Evolutionary conservation across 129 eudicot species (phyloP), one percentile per base, ranked within the genome.

Genomic region (Centaurea solstitialis): DNA sequence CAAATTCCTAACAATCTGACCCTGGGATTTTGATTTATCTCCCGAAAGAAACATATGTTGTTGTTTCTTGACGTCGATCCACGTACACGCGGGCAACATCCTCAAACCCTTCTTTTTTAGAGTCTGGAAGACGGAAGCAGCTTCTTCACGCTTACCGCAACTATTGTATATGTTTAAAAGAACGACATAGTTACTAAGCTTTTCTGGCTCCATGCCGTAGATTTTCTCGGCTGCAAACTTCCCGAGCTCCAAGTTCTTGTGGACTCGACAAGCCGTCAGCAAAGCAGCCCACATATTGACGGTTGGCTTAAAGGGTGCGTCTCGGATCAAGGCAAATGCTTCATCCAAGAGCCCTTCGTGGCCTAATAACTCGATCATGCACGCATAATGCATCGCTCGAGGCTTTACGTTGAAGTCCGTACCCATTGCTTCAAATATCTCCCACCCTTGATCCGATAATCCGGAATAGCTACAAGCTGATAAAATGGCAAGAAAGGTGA

Each of bases 271-370:
- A 77, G 98, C 98, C 18, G 95, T 94, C 70, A 94, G 82, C 88
- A 94, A 87, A 45, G 98, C 93, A 13, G 98, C 97, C 98, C 98
- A 94, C 98, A 91, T 94, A 76, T 94, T 94, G 79, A 87, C 82
- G 0, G 98, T 91, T 11, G 98, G 96, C 79, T 72, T 79, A 75
- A 87, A 82, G 3, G 97, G 95, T 39, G 92, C 94, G 83, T 94
- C 90, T 84, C 84, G 84, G 37, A 94, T 90, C 62, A 90, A 87
- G 2, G 93, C 90, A 75, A 91, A 88, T 35, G 97, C 98, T 85
- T 93, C 97, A 84, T 93, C 97, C 40, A 93, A 72, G 41, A 83
- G 88, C 77, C 97, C 98, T 85, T 93, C 97, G 40, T 94, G 91
- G 21, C 98, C 98, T 85, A 91, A 78, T 78, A 93, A 83, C 80